Conservation (phyloP, 1,284 basidiomycete genomes). For the Exobasidium cylindrosporum region DNA sequence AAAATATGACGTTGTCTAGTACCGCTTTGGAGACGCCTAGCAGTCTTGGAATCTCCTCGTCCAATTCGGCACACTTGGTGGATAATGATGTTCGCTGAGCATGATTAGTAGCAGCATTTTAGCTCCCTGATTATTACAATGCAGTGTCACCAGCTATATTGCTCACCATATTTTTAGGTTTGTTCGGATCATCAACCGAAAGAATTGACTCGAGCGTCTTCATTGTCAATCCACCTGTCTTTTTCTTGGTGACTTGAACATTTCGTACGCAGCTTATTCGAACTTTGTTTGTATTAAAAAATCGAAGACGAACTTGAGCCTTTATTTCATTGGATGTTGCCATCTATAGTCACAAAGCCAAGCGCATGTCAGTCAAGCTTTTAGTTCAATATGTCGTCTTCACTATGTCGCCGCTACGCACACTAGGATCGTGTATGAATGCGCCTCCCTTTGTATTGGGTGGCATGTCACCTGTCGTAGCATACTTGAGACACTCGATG, state of each 20-base stretch:
- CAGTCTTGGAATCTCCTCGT: slow-evolving; percentile 76
- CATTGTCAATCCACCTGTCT: slow-evolving; percentile 75
- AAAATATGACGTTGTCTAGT: slow-evolving; percentile 98
- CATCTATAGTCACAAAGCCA: slow-evolving; percentile 65
- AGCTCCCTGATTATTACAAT: neutral
- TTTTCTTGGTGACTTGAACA: slow-evolving; percentile 84
- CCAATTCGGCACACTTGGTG: slow-evolving; percentile 68
- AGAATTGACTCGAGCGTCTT: slow-evolving; percentile 95
- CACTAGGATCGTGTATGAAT: slow-evolving; percentile 93
- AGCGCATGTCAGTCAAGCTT: neutral
- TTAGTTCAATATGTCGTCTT: slow-evolving; percentile 4
- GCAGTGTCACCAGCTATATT: neutral
- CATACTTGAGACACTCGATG: slow-evolving; percentile 99
- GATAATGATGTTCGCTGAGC: slow-evolving; percentile 43
- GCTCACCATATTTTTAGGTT: slow-evolving; percentile 71
- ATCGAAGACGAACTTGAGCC: slow-evolving; percentile 92
- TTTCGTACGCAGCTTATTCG: slow-evolving; percentile 88
- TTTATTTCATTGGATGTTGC: slow-evolving; percentile 98
- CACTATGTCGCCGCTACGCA: too few relatives aligned
- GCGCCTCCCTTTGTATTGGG: slow-evolving; percentile 97
- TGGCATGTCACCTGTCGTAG: slow-evolving; percentile 94
- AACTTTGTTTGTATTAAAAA: slow-evolving; percentile 72
- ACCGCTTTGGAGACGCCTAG: slow-evolving; percentile 96
- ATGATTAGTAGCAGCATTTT: neutral
- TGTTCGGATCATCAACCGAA: slow-evolving; percentile 67